Conservation (phyloP, 2,329 filamentous ascomycete species). For the Colletotrichum godetiae region DNA sequence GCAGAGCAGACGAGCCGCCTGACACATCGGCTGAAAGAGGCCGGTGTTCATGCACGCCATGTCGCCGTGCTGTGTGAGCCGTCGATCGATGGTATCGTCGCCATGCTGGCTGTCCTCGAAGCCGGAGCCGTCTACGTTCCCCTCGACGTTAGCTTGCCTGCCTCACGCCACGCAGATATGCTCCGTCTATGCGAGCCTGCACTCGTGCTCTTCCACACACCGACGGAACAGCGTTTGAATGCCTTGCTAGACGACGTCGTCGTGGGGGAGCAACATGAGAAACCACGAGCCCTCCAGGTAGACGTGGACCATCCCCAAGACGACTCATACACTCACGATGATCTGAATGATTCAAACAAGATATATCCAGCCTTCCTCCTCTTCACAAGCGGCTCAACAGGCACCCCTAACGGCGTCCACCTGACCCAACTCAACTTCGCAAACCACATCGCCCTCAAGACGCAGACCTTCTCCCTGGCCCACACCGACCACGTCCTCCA, state of each 20-base stretch:
- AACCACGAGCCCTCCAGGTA: no score
- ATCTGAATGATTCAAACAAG: neutral
- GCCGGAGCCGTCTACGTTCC: constrained; percentile 53
- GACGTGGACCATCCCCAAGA: no score
- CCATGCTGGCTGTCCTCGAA: constrained; percentile 53
- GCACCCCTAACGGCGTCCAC: constrained; percentile 54
- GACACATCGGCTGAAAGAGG: no score
- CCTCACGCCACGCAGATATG: constrained; percentile 45
- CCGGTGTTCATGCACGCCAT: no score
- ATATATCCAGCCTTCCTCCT: constrained; percentile 42
- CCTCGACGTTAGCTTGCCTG: constrained; percentile 49
- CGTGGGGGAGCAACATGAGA: neutral
- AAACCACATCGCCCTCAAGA: constrained; percentile 40
- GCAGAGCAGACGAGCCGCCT: no score
- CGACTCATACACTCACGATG: no score
- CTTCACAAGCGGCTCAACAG: constrained; percentile 47
- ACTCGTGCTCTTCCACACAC: constrained; percentile 37
- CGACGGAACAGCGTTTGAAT: constrained; percentile 3
- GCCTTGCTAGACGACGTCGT: neutral
- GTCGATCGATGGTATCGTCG: constrained; percentile 45
- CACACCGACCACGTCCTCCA: constrained; percentile 46
- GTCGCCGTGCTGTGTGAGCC: constrained; percentile 55
- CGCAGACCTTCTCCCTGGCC: neutral
- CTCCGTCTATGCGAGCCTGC: constrained; percentile 42
- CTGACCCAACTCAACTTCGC: constrained; percentile 44